phyloP scores from a whole-genome alignment of 106 monocot genomes.

The Chionographis japonica region DNA sequence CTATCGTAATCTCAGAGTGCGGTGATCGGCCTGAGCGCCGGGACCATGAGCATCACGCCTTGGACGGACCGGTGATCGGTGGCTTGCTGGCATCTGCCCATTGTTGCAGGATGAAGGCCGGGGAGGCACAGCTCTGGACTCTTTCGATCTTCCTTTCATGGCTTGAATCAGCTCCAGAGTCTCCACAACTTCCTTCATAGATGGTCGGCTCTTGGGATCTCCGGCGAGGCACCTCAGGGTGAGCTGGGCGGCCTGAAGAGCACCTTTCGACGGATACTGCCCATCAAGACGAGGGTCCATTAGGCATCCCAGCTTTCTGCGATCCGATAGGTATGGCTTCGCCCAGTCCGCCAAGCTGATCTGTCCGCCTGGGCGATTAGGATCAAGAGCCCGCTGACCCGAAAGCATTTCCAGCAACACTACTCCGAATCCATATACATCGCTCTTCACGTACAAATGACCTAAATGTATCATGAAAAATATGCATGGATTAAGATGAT shows the following conservation, averaged over 20 bases:
- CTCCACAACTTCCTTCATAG: conserved; percentile 28
- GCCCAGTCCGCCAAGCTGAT: conserved; percentile 27
- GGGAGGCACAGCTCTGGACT: not conserved
- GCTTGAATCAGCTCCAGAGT: conserved; percentile 17
- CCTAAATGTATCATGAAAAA: conserved; percentile 4
- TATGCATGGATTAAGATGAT: no score
- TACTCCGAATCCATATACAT: conserved; percentile 28
- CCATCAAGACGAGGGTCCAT: conserved; percentile 23
- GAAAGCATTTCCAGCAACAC: conserved; percentile 24
- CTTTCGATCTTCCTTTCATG: conserved; percentile 9
- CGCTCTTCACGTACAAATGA: conserved; percentile 33
- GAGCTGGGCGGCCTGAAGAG: conserved; percentile 17
- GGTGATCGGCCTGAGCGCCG: not conserved
- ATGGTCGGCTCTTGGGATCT: conserved; percentile 23
- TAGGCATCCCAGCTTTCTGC: conserved; percentile 9
- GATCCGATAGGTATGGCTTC: conserved; percentile 17
- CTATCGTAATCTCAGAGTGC: not conserved
- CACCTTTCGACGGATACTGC: conserved; percentile 23
- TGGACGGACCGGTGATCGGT: not conserved
- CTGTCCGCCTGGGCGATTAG: conserved; percentile 12
- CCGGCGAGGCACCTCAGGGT: conserved; percentile 14
- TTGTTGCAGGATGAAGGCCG: not conserved
- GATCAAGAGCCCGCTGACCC: conserved; percentile 19
- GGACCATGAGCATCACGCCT: not conserved
- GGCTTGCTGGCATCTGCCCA: conserved; percentile 1